These are phyloP conservation scores for Iris macrosiphon DNA, from an alignment of 106 monocot species.

Conservation along the genomic window DNA sequence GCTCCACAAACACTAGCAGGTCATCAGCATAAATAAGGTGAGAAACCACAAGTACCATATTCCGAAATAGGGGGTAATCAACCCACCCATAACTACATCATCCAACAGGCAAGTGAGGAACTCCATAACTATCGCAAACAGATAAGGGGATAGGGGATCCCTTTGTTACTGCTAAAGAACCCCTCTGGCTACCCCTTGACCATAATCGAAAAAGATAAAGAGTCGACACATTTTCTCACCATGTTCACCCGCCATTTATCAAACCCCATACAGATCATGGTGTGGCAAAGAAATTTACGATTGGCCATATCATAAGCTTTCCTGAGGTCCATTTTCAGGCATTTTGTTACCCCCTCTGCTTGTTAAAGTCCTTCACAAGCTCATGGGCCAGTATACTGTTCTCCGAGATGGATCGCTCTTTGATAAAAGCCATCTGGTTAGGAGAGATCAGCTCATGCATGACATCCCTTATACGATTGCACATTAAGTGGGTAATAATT, in stretches of 20 bases:
- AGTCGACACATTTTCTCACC: not conserved
- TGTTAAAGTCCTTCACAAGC: not conserved
- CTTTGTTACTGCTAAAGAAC: not conserved
- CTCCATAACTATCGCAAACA: not conserved
- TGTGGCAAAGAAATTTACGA: not conserved
- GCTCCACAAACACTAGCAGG: too few species aligned
- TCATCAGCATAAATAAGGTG: too few species aligned
- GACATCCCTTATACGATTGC: too few species aligned
- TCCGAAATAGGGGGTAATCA: too few species aligned
- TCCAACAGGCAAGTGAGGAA: not conserved
- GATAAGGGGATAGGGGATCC: conserved; percentile 3
- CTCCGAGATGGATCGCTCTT: not conserved
- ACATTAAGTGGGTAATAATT: too few species aligned
- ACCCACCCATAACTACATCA: too few species aligned
- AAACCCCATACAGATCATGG: not conserved
- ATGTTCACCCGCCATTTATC: not conserved
- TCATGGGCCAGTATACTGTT: not conserved
- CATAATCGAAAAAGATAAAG: not conserved
- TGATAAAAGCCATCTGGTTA: not conserved
- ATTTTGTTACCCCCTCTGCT: not conserved
- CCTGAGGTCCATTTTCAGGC: not conserved
- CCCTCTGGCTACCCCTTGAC: not conserved
- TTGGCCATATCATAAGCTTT: not conserved
- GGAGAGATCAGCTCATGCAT: too few species aligned
- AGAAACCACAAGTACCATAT: too few species aligned